phyloP scores from a whole-genome alignment of 805 yeast genomes.

The Zygosaccharomyces bisporus region DNA sequence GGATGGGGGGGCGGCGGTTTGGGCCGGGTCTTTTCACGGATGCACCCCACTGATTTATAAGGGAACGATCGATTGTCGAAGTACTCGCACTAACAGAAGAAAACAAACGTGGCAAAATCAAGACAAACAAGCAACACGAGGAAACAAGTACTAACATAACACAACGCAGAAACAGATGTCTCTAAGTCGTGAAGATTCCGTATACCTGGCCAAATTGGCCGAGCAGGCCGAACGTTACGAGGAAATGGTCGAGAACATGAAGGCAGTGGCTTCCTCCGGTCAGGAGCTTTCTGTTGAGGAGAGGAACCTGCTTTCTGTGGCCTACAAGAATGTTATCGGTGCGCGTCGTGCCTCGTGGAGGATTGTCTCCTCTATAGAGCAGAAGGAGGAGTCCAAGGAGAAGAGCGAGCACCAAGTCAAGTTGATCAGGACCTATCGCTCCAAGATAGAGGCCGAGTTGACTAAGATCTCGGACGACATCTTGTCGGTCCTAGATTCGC shows the following conservation, averaged over 20 bases:
- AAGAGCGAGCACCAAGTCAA: slow-evolving; percentile 77
- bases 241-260: slow-evolving; percentile 99
- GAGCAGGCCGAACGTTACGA: slow-evolving; percentile 99
- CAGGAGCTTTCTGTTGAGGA: slow-evolving; percentile 96
- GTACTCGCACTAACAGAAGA: no score
- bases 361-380: slow-evolving; percentile 96
- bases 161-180: slow-evolving; percentile 46
- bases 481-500: slow-evolving; percentile 78
- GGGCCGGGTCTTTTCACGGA: background rate
- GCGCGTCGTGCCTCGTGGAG: slow-evolving; percentile 99
- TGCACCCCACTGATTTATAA: slow-evolving; percentile 6
- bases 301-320: slow-evolving; percentile 94
- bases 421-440: slow-evolving; percentile 89
- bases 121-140: background rate
- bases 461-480: slow-evolving; percentile 93
- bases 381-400: slow-evolving; percentile 96
- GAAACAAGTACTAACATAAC: slow-evolving; percentile 7
- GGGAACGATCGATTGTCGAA: slow-evolving; percentile 1
- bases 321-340: slow-evolving; percentile 97
- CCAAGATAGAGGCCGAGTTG: slow-evolving; percentile 89
- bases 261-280: slow-evolving; percentile 92
- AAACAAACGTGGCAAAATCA: background rate
- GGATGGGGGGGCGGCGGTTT: slow-evolving; percentile 1
- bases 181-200: slow-evolving; percentile 94
- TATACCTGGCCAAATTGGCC: slow-evolving; percentile 95